Percentiles rank a stretch among this genome's conserved stretches.
phyloP scores from a whole-genome alignment of 2,329 filamentous ascomycete species.

The Aphanoascus verrucosus region DNA sequence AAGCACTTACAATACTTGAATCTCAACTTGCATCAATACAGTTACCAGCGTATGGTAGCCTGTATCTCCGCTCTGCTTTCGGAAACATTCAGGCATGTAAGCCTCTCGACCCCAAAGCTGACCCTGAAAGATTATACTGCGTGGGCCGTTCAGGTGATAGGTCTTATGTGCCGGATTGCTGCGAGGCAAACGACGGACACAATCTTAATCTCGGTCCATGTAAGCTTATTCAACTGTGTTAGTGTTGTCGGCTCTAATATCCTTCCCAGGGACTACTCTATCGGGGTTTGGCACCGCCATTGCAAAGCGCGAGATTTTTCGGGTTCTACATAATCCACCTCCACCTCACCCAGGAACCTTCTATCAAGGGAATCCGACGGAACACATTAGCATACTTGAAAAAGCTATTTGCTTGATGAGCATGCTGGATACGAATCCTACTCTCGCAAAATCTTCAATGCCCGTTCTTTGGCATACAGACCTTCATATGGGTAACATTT shows the following conservation, averaged over 20 bases:
- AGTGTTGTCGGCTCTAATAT: background rate
- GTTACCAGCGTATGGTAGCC: background rate
- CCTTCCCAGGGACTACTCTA: background rate
- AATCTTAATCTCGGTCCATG: background rate
- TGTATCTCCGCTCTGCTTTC: background rate
- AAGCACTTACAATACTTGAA: background rate
- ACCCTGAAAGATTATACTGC: background rate
- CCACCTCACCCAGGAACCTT: background rate
- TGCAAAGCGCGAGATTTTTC: constrained; percentile 6
- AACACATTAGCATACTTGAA: background rate
- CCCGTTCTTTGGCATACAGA: constrained; percentile 31
- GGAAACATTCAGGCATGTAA: background rate
- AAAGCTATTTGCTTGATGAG: background rate
- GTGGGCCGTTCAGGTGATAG: background rate
- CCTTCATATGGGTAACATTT: constrained; percentile 33
- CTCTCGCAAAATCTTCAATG: background rate
- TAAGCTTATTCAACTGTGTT: background rate
- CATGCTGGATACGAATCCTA: background rate
- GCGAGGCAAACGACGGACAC: background rate
- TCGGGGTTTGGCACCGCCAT: constrained; percentile 2
- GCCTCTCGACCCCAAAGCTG: background rate
- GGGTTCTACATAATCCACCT: background rate
- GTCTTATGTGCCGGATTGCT: background rate
- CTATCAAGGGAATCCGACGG: constrained; percentile 1
- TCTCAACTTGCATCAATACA: background rate